phyloP scores from a whole-genome alignment of 371 early-diverging fungal genomes.

The Capillidium rhysosporum region DNA sequence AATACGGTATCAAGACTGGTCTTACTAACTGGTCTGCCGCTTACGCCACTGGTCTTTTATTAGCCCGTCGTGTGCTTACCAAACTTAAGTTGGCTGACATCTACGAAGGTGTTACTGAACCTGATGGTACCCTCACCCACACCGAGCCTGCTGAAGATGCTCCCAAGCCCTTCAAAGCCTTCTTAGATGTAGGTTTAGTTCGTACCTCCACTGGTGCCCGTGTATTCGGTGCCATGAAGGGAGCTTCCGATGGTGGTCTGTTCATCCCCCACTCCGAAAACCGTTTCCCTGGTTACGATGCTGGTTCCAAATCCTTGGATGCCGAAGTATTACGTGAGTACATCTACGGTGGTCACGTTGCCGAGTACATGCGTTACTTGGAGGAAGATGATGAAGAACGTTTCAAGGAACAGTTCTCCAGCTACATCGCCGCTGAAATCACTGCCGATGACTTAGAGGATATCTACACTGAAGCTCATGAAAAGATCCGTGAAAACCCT shows the following conservation, averaged over 20 bases:
- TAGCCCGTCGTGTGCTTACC: constrained; percentile 90
- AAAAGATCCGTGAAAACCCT: constrained; percentile 86
- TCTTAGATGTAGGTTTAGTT: constrained; percentile 98
- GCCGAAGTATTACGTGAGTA: constrained; percentile 89
- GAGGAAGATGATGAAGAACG: constrained; percentile 97
- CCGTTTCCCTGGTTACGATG: constrained; percentile 97
- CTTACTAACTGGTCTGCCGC: constrained; percentile 99
- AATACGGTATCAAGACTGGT: constrained; percentile 98
- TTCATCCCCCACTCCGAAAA: constrained; percentile 95
- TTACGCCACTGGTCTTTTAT: constrained; percentile 97
- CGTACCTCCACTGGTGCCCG: constrained; percentile 98
- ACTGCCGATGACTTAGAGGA: constrained; percentile 86
- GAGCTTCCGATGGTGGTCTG: constrained; percentile 99
- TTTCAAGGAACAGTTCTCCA: constrained; percentile 94
- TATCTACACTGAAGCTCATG: constrained; percentile 90
- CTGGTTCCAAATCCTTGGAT: constrained; percentile 78
- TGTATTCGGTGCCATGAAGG: constrained; percentile 99
- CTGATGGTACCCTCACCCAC: constrained; percentile 80
- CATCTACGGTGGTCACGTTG: constrained; percentile 98
- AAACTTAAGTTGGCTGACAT: constrained; percentile 90
- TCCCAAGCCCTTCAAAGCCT: constrained; percentile 97
- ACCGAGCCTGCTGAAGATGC: constrained; percentile 89
- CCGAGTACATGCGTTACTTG: constrained; percentile 95
- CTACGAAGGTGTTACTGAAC: constrained; percentile 88
- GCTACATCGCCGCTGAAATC: constrained; percentile 84